Evolutionary conservation across 495 filamentous ascomycete genomes (phyloP).

Genomic region (Hypomontagnella submonticulosa): DNA sequence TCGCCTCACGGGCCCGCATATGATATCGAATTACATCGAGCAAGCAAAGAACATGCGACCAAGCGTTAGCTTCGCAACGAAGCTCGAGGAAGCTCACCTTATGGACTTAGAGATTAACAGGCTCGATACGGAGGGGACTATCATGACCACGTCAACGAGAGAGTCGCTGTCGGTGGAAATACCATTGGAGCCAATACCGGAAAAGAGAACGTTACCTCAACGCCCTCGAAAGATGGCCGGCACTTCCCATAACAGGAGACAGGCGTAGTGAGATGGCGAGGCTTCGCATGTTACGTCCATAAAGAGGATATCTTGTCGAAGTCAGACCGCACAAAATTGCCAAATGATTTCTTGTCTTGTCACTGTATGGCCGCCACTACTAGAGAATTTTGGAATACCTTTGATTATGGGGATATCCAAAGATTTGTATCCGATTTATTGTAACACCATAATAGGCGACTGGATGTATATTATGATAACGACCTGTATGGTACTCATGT

Average conservation of each 20-base stretch:
- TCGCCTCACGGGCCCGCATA: not conserved
- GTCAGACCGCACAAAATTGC: too few species aligned
- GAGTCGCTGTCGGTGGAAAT: conserved; percentile 34
- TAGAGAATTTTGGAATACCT: too few species aligned
- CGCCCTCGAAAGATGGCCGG: too few species aligned
- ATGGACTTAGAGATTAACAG: conserved; percentile 41
- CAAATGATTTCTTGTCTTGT: too few species aligned
- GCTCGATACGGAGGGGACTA: conserved; percentile 10
- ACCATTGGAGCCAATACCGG: conserved; percentile 11
- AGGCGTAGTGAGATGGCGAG: too few species aligned
- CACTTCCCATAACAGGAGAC: too few species aligned
- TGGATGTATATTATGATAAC: conserved; percentile 7
- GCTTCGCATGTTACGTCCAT: too few species aligned
- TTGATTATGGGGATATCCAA: too few species aligned
- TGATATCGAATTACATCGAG: conserved; percentile 23
- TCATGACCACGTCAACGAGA: conserved; percentile 16
- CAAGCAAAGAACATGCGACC: conserved; percentile 14
- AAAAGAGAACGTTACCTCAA: not conserved
- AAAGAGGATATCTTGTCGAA: too few species aligned
- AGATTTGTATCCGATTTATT: too few species aligned
- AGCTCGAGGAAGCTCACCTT: conserved; percentile 31
- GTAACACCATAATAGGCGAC: not conserved
- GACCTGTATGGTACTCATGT: conserved; percentile 4
- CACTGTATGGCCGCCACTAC: too few species aligned
- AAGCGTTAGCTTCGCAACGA: conserved; percentile 7